Base-by-base conservation (phyloP, 176 grass and related monocot species). In the Lolium perenne region DNA sequence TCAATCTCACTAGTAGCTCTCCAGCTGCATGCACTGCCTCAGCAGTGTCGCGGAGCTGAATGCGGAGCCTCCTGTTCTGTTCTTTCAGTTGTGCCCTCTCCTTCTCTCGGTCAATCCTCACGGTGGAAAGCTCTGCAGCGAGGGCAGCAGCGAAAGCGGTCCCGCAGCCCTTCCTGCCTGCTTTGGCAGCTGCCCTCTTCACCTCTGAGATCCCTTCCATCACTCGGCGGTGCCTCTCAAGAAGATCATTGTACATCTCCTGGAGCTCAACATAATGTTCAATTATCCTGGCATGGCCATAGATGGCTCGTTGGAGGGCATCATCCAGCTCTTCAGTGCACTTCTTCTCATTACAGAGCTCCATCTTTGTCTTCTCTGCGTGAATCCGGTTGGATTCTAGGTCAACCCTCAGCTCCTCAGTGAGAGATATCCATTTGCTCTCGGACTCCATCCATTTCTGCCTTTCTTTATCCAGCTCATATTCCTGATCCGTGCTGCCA, bases 1-100 rank as follows among this genome's bases (percentile, higher is more conserved):
- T 92, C 76, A 99, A 80, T 22, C 97, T 89, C 12, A 99, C 97
- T 0, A 99, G 92, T 18, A 99, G 88, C 87, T 99, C 97, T 15
- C 97, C 97, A 38, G 97, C 97, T 71, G 97, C 97, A 82, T 99
- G 94, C 10, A 99, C 97, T 21, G 97, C 97, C 86, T 99, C 97
- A 12, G 97, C 97, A 4, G 97, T 99, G 49, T 99, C 94, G 3
- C 94, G 92, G 8, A 96, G 88, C 90, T 99, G 97, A 53, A 99
- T 93, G 72, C 92, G 87, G n/a, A 99, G 92, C 86, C 92, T 91
- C 86, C 97, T 93, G 87, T 99, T 99, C 85, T 97, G 94, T 71
- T 99, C 97, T 88, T 93, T 99, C 46, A 99, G 89, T 63, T 92
- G 89, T 0, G 76, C 85, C 62, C 94, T 82, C 40, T 99, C 97